A percentile compares a stretch with the other conserved stretches of the same genome.
Conservation (phyloP, 2,329 filamentous ascomycete genomes). For the Botrytis sinoallii region DNA sequence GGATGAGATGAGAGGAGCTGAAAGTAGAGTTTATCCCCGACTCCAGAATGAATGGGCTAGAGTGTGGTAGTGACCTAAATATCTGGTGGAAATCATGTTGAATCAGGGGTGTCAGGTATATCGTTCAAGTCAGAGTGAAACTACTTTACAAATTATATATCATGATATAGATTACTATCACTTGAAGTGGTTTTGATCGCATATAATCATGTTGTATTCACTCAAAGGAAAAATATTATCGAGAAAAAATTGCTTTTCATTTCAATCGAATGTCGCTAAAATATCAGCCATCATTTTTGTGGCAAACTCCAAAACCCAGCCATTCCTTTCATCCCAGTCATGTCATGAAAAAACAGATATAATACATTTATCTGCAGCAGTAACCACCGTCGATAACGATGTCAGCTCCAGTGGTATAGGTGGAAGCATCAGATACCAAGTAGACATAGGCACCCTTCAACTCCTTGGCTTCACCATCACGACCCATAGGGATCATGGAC, state of each 20-base stretch:
- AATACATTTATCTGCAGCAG: constrained; percentile 26
- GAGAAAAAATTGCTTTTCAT: neutral
- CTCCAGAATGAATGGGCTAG: too few species aligned
- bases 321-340: constrained; percentile 1
- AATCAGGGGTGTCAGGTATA: neutral
- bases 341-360: neutral
- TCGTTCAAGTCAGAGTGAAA: too few species aligned
- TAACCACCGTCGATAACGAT: constrained; percentile 51
- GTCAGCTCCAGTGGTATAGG: constrained; percentile 50
- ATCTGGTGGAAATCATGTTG: neutral
- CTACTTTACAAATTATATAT: neutral
- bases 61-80: neutral
- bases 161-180: neutral
- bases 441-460: constrained; percentile 57
- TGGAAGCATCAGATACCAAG: constrained; percentile 45
- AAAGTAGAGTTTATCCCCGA: too few species aligned
- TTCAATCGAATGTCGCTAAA: neutral
- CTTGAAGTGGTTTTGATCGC: neutral
- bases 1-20: too few species aligned
- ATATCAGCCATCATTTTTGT: constrained; percentile 8
- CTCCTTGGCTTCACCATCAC: constrained; percentile 60
- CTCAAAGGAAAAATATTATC: neutral
- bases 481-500: constrained; percentile 57
- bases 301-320: constrained; percentile 6
- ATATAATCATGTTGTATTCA: neutral